Evolutionary conservation across 2,329 filamentous ascomycete genomes (phyloP).

Genomic region (Curvularia hawaiiensis): DNA sequence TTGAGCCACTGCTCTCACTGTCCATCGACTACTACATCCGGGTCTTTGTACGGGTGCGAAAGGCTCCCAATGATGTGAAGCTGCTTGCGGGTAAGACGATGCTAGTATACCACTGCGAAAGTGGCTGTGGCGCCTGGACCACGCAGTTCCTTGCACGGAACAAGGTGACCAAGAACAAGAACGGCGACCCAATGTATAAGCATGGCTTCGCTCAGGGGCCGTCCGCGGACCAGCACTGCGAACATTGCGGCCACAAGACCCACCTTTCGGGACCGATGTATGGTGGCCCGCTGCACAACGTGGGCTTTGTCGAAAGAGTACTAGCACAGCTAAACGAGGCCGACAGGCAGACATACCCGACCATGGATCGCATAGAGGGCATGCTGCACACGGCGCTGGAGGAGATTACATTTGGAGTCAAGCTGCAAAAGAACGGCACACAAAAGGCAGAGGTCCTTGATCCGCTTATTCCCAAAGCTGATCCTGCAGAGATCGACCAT

Average conservation of each 20-base stretch:
- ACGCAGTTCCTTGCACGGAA: constrained; percentile 79
- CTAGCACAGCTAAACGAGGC: constrained; percentile 72
- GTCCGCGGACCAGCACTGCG: constrained; percentile 68
- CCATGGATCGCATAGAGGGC: constrained; percentile 79
- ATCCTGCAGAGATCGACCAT: constrained; percentile 61
- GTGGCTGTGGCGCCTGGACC: constrained; percentile 89
- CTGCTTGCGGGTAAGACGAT: constrained; percentile 90
- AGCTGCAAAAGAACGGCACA: constrained; percentile 24
- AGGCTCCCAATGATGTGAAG: constrained; percentile 84
- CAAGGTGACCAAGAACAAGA: constrained; percentile 70
- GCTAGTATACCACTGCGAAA: constrained; percentile 88
- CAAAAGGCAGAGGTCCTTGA: constrained; percentile 35
- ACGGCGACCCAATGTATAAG: constrained; percentile 72
- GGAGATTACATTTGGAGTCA: constrained; percentile 58
- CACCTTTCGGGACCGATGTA: constrained; percentile 96
- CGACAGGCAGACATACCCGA: constrained; percentile 75
- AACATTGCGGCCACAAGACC: constrained; percentile 84
- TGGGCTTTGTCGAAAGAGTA: constrained; percentile 79
- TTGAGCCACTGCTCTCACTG: constrained; percentile 89
- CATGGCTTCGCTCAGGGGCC: constrained; percentile 76
- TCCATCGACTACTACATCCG: constrained; percentile 96
- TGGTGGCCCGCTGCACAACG: constrained; percentile 84
- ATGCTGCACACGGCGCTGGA: constrained; percentile 91
- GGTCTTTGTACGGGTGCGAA: constrained; percentile 82
- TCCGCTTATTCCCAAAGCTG: constrained; percentile 46